Conservation (phyloP, 2,329 filamentous ascomycete genomes). For the Pseudogymnoascus sp. region DNA sequence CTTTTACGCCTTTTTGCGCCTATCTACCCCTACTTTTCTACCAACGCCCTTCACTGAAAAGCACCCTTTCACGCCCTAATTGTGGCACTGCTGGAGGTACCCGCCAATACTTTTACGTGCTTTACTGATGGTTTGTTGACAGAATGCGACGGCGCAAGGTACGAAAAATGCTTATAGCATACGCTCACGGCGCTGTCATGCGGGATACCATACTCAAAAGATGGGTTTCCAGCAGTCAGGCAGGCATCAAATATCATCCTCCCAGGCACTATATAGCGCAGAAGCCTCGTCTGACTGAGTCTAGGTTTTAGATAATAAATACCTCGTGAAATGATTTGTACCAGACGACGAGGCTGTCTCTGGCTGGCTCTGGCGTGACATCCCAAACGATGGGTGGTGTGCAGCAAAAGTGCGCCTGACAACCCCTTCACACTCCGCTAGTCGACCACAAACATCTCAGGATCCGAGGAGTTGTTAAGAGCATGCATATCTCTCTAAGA, state of each 20-base stretch:
- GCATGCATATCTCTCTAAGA: neutral
- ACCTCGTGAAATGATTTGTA: neutral
- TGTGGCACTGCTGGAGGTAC: neutral
- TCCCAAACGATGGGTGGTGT: neutral
- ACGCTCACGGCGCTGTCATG: neutral
- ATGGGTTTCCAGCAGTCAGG: neutral
- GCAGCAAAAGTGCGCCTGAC: neutral
- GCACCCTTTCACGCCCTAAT: neutral
- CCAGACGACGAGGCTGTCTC: constrained; percentile 6
- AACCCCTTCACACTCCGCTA: neutral
- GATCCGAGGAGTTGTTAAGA: neutral
- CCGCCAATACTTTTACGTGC: neutral
- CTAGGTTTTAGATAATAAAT: neutral
- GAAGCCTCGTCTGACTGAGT: neutral
- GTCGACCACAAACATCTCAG: neutral
- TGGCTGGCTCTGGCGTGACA: neutral
- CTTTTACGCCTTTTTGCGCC: neutral
- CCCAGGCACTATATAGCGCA: neutral
- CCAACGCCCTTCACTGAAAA: neutral
- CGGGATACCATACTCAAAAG: neutral
- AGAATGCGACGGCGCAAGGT: neutral
- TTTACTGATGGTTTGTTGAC: neutral
- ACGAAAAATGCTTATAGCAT: neutral
- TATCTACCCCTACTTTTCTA: neutral
- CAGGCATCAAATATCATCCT: neutral